A percentile compares a stretch with the other conserved stretches of the same genome.
phyloP scores from a whole-genome alignment of 176 grass and related monocot genomes.

The Pharus latifolius region DNA sequence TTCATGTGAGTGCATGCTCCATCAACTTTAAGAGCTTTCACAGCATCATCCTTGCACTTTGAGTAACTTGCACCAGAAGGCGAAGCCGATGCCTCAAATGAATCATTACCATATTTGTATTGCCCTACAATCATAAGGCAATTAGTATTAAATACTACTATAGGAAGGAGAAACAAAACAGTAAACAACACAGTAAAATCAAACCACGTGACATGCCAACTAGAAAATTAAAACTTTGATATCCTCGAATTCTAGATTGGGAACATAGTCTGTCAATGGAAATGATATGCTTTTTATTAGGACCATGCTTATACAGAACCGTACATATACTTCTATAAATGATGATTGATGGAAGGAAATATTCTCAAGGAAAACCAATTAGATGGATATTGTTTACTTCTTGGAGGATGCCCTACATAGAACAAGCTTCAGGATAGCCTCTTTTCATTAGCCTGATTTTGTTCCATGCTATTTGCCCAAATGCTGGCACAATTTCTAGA shows the following conservation, averaged over 20 bases:
- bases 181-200: background rate
- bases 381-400: background rate
- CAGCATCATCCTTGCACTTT: conserved; percentile 62
- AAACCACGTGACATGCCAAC: background rate
- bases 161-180: background rate
- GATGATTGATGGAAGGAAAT: background rate
- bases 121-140: conserved; percentile 28
- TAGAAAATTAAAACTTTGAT: background rate
- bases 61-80: conserved; percentile 65
- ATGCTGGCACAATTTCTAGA: too few species aligned
- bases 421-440: background rate
- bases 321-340: background rate
- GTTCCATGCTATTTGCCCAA: too few species aligned
- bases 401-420: background rate
- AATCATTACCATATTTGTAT: conserved; percentile 39
- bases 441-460: background rate
- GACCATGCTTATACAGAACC: background rate
- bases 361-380: background rate
- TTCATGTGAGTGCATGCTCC: conserved; percentile 92
- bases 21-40: conserved; percentile 70
- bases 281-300: background rate
- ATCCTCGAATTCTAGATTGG: background rate
- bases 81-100: conserved; percentile 64
- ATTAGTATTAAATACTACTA: background rate
- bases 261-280: background rate